Evolutionary conservation across 176 grass and related monocot species (phyloP), one percentile per base, ranked within the genome.

Genomic region (Phyllostachys edulis): DNA sequence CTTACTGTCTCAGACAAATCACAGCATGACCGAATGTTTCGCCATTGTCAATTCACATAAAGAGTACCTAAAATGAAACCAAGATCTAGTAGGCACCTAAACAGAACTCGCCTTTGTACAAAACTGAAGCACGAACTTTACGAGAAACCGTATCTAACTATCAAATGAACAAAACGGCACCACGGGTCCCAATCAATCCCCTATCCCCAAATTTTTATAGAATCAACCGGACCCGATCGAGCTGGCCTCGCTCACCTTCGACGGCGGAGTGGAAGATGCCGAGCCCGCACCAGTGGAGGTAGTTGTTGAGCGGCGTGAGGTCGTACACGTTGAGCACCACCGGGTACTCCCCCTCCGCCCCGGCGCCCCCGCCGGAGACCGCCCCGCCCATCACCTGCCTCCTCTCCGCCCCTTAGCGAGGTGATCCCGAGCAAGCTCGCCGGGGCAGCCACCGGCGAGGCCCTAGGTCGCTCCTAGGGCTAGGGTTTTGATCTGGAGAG

Each of bases 251-350:
- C 79, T 90, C 46, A 96, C 97, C 97, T 92, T 96, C 93, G 74
- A 99, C 88, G 59, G 93, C 93, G 67, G 97, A 99, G 80, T 99
- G 97, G 89, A 96, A 99, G 89, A 99, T 99, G 52, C 93, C 97
- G 46, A 99, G 73, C 10, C 97, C 97, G 81, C 90, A 89, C 97
- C 97, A 99, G 77, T 89, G 89, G 66, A 99, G 46, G 80, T 96
- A 99, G 86, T 99, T 94, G 88, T 99, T 99, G 13, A 99, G 71
- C 37, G 93, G 93, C 50, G 97, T 99, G 49, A 99, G 97, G 85
- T 99, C 97, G 90, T 99, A 99, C 40, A 99, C 86, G 83, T 99
- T 96, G 21, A 99, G 88, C 16, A 86, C 62, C n/a, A 99, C 91
- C 27, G 88, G 71, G 66, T 82, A 79, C 26, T 86, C 61, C 38